A percentile compares a stretch with the other conserved stretches of the same genome.
Evolutionary conservation across 1,284 basidiomycete genomes (phyloP).

Genomic region (Melampsora americana): DNA sequence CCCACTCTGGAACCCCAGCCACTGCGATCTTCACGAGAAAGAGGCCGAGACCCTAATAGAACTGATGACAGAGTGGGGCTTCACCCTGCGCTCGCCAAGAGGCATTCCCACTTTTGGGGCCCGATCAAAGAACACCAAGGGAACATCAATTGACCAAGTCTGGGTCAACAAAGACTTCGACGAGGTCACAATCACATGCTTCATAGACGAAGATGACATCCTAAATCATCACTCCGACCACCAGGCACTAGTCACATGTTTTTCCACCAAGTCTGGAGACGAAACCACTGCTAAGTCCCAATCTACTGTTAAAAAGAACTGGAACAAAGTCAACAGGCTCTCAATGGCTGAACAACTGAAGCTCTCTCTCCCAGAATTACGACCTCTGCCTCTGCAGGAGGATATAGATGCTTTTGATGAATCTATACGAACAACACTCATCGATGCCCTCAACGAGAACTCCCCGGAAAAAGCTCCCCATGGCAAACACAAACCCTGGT

Average conservation of each 20-base stretch:
- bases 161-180: slow-evolving; percentile 13
- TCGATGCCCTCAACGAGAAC: too few species aligned
- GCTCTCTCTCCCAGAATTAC: not conserved
- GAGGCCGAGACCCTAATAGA: not conserved
- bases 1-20: not conserved
- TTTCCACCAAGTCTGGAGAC: not conserved
- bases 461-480: too few species aligned
- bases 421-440: too few species aligned
- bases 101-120: slow-evolving; percentile 11
- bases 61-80: not conserved
- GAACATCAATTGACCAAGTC: slow-evolving; percentile 3
- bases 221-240: slow-evolving; percentile 20
- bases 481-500: too few species aligned
- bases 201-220: not conserved
- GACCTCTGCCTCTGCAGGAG: not conserved
- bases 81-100: not conserved
- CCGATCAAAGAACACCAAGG: not conserved
- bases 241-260: slow-evolving; percentile 11
- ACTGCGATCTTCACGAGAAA: not conserved
- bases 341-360: not conserved
- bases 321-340: too few species aligned
- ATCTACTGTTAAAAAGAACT: not conserved
- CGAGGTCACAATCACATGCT: not conserved
- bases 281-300: not conserved
- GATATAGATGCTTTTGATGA: not conserved